Evolutionary conservation across 148 eudicot genomes (phyloP).

Genomic region (Chenopodium formosanum): DNA sequence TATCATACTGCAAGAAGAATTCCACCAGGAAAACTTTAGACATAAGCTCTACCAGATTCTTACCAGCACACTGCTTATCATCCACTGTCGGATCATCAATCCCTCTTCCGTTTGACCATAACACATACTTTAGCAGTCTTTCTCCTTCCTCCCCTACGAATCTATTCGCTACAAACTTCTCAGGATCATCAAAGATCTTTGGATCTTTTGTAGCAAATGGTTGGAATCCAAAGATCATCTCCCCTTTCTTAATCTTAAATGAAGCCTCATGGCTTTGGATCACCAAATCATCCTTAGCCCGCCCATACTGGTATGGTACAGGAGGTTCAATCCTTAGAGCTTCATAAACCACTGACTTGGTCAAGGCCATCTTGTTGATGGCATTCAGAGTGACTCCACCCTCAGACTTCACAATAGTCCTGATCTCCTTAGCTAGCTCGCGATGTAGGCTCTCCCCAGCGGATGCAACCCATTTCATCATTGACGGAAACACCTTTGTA

Average conservation of each 20-base stretch:
- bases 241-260: conserved; percentile 54
- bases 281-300: conserved; percentile 46
- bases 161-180: conserved; percentile 49
- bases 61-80: conserved; percentile 40
- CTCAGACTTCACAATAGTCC: conserved; percentile 37
- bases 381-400: conserved; percentile 45
- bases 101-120: conserved; percentile 64
- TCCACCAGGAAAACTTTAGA: no score
- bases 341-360: conserved; percentile 56
- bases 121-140: conserved; percentile 42
- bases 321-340: conserved; percentile 59
- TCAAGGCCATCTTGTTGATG: conserved; percentile 46
- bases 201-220: conserved; percentile 57
- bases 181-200: conserved; percentile 38
- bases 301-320: conserved; percentile 50
- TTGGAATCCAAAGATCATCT: conserved; percentile 55
- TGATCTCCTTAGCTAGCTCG: conserved; percentile 46
- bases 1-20: no score
- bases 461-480: conserved; percentile 53
- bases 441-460: conserved; percentile 51
- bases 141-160: conserved; percentile 54
- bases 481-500: conserved; percentile 35
- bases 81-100: conserved; percentile 43
- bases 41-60: no score
- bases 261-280: conserved; percentile 49